These are phyloP conservation scores for Backusella tuberculispora DNA, from an alignment of 192 early-diverging fungal species.

Conservation along the genomic window DNA sequence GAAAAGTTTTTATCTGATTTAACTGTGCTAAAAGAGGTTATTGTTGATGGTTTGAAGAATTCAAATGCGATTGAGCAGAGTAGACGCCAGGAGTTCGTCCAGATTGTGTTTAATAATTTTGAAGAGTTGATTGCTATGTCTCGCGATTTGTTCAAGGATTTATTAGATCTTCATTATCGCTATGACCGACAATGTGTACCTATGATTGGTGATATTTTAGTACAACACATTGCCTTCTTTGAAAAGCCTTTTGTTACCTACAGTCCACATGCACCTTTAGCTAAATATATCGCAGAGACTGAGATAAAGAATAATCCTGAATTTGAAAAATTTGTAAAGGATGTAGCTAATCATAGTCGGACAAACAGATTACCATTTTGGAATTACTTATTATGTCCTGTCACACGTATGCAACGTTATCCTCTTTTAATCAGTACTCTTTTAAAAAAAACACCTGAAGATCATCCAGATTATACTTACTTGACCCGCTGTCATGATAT, in stretches of 20 bases:
- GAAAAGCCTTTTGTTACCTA: conserved; percentile 78
- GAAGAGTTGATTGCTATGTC: conserved; percentile 44
- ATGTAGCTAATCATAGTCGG: conserved; percentile 21
- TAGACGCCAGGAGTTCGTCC: conserved; percentile 72
- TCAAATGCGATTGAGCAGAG: conserved; percentile 30
- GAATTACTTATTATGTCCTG: conserved; percentile 71
- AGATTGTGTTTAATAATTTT: conserved; percentile 76
- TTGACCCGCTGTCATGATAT: conserved; percentile 45
- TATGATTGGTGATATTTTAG: conserved; percentile 84
- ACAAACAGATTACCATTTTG: conserved; percentile 34
- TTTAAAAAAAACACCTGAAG: conserved; percentile 79
- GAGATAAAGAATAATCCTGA: conserved; percentile 69
- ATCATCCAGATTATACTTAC: conserved; percentile 76
- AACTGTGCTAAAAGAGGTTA: conserved; percentile 69
- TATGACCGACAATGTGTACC: conserved; percentile 65
- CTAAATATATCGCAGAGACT: conserved; percentile 77
- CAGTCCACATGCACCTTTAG: conserved; percentile 80
- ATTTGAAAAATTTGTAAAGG: conserved; percentile 77
- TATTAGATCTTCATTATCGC: conserved; percentile 55
- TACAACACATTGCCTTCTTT: conserved; percentile 70
- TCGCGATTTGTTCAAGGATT: conserved; percentile 61
- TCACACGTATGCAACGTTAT: conserved; percentile 86
- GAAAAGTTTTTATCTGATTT: conserved; percentile 90
- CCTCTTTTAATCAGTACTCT: conserved; percentile 82
- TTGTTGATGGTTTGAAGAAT: background rate